Evolutionary conservation across 1,139 yeast genomes (phyloP).

Genomic region (Candida sojae): DNA sequence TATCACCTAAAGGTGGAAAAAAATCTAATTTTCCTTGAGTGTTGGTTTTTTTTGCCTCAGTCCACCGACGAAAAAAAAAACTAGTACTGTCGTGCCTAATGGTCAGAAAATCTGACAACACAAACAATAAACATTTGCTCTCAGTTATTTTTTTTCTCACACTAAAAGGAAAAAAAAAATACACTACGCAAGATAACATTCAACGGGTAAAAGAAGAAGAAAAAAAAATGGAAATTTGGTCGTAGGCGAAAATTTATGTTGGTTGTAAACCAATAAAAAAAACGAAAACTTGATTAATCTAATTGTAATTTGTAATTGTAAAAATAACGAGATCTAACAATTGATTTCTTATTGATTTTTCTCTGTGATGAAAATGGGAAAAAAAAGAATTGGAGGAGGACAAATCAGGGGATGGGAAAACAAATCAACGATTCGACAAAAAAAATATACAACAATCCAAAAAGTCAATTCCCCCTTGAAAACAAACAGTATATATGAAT

Average conservation of each 20-base stretch:
- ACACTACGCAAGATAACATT: not conserved
- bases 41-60: constrained; percentile 3
- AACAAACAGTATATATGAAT: not conserved
- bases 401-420: constrained; percentile 3
- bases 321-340: not conserved
- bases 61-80: constrained; percentile 8
- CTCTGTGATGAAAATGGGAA: not conserved
- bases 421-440: not conserved
- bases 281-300: not conserved
- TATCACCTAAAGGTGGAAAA: not conserved
- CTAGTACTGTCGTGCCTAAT: constrained; percentile 5
- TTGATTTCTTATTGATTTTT: not conserved
- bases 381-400: not conserved
- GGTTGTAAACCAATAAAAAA: not conserved
- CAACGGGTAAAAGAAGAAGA: not conserved
- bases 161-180: not conserved
- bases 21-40: constrained; percentile 1
- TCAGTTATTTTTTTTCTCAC: not conserved
- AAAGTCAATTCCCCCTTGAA: not conserved
- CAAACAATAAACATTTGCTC: constrained; percentile 10
- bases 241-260: not conserved
- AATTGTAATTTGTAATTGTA: not conserved
- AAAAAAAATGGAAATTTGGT: not conserved
- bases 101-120: constrained; percentile 11
- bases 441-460: not conserved